phyloP scores from a whole-genome alignment of 2,329 filamentous ascomycete genomes.

The Thelonectria blattea region DNA sequence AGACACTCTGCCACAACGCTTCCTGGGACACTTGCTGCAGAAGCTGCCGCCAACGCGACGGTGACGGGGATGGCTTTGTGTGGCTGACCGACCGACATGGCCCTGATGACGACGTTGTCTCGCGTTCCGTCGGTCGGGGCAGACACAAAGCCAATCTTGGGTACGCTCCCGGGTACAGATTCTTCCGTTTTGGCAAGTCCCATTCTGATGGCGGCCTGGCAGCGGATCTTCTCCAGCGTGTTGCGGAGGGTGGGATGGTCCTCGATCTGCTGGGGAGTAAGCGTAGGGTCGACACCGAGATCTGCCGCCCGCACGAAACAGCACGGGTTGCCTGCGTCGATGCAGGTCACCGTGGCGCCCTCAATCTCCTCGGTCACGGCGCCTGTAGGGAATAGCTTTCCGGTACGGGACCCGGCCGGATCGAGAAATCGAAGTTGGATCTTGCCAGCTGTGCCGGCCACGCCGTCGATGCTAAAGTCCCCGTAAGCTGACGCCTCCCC shows the following conservation, averaged over 20 bases:
- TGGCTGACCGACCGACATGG: constrained; percentile 56
- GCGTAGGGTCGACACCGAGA: constrained; percentile 55
- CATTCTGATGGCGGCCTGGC: constrained; percentile 62
- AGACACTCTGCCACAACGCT: constrained; percentile 1
- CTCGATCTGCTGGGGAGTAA: constrained; percentile 60
- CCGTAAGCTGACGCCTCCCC: constrained; percentile 46
- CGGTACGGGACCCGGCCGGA: constrained; percentile 66
- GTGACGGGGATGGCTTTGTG: constrained; percentile 59
- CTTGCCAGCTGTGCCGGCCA: constrained; percentile 59
- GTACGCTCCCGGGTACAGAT: constrained; percentile 58
- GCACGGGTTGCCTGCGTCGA: constrained; percentile 65
- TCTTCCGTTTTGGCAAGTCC: constrained; percentile 49
- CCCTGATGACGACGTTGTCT: constrained; percentile 46
- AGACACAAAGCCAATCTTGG: constrained; percentile 65
- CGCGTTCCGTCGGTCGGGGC: constrained; percentile 43
- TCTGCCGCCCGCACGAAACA: constrained; percentile 62
- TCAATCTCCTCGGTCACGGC: constrained; percentile 55
- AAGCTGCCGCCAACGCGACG: constrained; percentile 45
- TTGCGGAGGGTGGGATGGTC: constrained; percentile 46
- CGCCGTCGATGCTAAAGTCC: constrained; percentile 65
- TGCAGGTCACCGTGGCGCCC: constrained; percentile 55
- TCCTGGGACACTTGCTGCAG: constrained; percentile 48
- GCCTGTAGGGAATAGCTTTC: constrained; percentile 52
- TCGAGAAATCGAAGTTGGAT: constrained; percentile 64
- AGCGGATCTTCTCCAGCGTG: constrained; percentile 59